Conservation (phyloP, 2,329 filamentous ascomycete genomes). For the Calonectria leucothoes region DNA sequence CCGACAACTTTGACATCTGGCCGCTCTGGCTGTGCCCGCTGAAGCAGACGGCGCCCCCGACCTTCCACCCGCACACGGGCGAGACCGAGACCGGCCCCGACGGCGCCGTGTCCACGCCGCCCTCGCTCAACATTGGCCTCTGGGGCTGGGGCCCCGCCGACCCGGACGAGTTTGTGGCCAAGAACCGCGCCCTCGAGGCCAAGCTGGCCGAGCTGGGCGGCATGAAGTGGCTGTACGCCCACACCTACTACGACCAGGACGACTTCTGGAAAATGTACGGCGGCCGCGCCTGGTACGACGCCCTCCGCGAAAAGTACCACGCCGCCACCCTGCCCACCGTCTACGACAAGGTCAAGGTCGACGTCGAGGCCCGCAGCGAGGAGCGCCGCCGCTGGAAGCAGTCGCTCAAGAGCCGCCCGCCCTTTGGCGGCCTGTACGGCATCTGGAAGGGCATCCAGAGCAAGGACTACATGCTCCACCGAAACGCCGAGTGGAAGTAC, state of each 20-base stretch:
- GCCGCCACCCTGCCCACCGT: constrained; percentile 73
- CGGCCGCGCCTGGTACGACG: constrained; percentile 67
- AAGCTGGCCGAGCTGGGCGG: constrained; percentile 78
- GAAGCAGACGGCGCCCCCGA: constrained; percentile 28
- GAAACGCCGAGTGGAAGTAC: constrained; percentile 66
- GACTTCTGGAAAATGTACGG: constrained; percentile 77
- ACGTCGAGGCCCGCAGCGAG: constrained; percentile 57
- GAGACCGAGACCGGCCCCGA: constrained; percentile 11
- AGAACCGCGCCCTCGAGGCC: constrained; percentile 78
- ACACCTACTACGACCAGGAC: constrained; percentile 82
- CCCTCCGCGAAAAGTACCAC: constrained; percentile 70
- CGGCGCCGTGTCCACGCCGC: constrained; percentile 36
- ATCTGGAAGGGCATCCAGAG: constrained; percentile 70
- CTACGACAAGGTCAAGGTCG: constrained; percentile 76
- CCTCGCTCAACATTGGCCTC: constrained; percentile 74
- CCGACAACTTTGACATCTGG: constrained; percentile 38
- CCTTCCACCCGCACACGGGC: constrained; percentile 34
- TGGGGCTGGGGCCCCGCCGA: constrained; percentile 80
- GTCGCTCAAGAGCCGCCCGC: constrained; percentile 61
- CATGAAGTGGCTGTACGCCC: constrained; percentile 89
- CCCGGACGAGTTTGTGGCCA: constrained; percentile 69
- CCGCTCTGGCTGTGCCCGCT: constrained; percentile 46
- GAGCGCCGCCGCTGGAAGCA: constrained; percentile 53
- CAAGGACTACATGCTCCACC: constrained; percentile 65
- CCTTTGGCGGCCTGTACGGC: constrained; percentile 69